Evolutionary conservation across 176 grass and related monocot species (phyloP), one percentile per base, ranked within the genome.

Genomic region (Aegilops sharonensis): DNA sequence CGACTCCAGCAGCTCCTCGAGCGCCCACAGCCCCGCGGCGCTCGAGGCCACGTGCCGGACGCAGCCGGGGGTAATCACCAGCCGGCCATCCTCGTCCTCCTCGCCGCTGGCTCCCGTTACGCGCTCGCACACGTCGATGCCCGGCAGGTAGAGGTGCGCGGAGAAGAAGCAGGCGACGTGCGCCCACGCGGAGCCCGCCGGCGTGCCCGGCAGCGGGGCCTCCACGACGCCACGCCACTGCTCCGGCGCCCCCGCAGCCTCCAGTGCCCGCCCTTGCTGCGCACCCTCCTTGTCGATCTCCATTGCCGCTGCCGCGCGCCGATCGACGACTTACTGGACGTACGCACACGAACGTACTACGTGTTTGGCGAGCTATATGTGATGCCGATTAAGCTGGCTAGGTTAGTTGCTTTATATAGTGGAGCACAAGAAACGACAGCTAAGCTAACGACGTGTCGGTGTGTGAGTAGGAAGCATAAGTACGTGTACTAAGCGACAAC

Each of bases 101-200:
- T 13, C 45, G 5, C 9, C 8, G 10, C 18, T 11, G 69, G 36
- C 47, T 21, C 63, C 87, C 8, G 63, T 13, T 11, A 94, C 78
- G 42, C 68, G 88, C 83, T 87, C 85, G 84, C 93, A 92, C n/a
- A 77, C 86, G 12, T 72, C 45, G 66, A 94, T 56, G 75, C 57
- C 71, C 1, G 85, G 93, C 15, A 92, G 54, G 85, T 88, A 94
- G 11, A 47, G 65, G 79, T 92, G 87, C 59, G 87, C 31, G 81
- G 61, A 67, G 81, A 59, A 88, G 87, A 92, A 94, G 66, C 77
- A 75, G 74, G 93, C 87, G 63, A 92, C 72, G 39, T 90, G 90
- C 37, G 81, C 45, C 93, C 93, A 94, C 80, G 78, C 82, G 31
- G 79, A 78, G 40, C 64, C 65, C 20, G 87, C 81, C 48, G 35